Percentiles rank a stretch among this genome's conserved stretches.
phyloP scores from a whole-genome alignment of 805 yeast species.

The Wickerhamomyces subpelliculosus region DNA sequence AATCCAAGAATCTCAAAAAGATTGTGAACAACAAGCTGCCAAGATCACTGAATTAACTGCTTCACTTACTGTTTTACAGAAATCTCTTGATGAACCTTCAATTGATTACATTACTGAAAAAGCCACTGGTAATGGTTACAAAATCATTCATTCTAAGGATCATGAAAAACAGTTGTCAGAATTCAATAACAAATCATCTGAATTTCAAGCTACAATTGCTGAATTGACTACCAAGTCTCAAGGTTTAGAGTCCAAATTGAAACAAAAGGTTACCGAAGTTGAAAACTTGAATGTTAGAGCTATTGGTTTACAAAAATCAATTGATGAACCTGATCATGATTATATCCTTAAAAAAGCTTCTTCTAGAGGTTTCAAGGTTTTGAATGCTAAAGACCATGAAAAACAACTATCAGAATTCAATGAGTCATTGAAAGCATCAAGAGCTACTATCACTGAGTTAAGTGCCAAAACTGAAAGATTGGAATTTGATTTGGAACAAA shows the following conservation, averaged over 20 bases:
- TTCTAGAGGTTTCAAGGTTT: conserved; percentile 9
- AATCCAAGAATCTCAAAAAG: too few relatives aligned
- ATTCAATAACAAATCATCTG: too few relatives aligned
- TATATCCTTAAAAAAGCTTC: conserved; percentile 9
- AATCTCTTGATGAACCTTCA: conserved; percentile 9
- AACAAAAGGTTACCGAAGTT: neutral
- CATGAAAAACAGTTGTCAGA: conserved; percentile 2
- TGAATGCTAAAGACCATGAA: conserved; percentile 2
- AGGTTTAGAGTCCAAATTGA: conserved; percentile 8
- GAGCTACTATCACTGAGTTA: too few relatives aligned
- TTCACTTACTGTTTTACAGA: neutral
- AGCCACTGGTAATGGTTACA: conserved; percentile 9
- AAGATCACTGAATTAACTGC: neutral
- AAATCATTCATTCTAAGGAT: conserved; percentile 3
- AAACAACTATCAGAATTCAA: neutral
- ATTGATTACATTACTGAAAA: conserved; percentile 8
- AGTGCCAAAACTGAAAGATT: too few relatives aligned
- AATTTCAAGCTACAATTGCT: too few relatives aligned
- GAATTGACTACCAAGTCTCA: too few relatives aligned
- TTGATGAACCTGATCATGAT: conserved; percentile 12
- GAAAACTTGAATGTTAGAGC: neutral
- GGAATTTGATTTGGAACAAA: conserved; percentile 12
- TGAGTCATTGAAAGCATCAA: too few relatives aligned
- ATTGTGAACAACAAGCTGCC: too few relatives aligned
- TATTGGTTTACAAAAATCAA: neutral